A percentile compares a stretch with the other conserved stretches of the same genome.
phyloP scores from a whole-genome alignment of 2,329 filamentous ascomycete genomes.

The Verticillium zaregamsianum region DNA sequence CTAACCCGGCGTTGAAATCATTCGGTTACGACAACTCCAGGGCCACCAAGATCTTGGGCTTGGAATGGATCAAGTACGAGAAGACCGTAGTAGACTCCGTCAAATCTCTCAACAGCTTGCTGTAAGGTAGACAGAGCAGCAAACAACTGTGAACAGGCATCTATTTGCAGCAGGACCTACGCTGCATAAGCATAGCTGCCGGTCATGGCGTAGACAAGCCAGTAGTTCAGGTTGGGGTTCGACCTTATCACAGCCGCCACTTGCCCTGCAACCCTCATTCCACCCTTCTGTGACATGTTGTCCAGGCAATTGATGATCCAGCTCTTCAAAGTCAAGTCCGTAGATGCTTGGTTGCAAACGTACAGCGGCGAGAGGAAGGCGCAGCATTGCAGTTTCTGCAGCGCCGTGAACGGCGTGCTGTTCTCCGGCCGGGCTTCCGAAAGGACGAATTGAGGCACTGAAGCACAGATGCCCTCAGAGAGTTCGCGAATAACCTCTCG shows the following conservation, averaged over 20 bases:
- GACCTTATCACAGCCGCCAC: slow-evolving; percentile 9
- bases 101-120: not conserved
- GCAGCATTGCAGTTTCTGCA: slow-evolving; percentile 16
- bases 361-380: slow-evolving; percentile 16
- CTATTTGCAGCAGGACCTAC: not conserved
- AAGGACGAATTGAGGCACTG: too few species aligned
- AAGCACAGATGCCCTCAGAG: too few species aligned
- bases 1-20: not conserved
- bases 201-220: slow-evolving; percentile 17
- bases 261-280: slow-evolving; percentile 9
- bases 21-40: slow-evolving; percentile 28
- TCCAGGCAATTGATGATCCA: slow-evolving; percentile 13
- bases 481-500: too few species aligned
- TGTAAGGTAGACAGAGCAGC: not conserved
- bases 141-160: too few species aligned
- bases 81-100: slow-evolving; percentile 38
- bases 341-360: slow-evolving; percentile 9
- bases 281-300: slow-evolving; percentile 13
- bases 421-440: slow-evolving; percentile 1
- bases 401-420: slow-evolving; percentile 9
- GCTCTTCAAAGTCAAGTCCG: not conserved
- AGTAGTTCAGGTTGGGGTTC: slow-evolving; percentile 10
- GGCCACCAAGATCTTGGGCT: slow-evolving; percentile 41
- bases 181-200: slow-evolving; percentile 21
- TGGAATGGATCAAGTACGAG: slow-evolving; percentile 42